Evolutionary conservation across 768 basidiomycete genomes (phyloP), one percentile per base, ranked within the genome.

Genomic region (Dacryopinax primogenitus): DNA sequence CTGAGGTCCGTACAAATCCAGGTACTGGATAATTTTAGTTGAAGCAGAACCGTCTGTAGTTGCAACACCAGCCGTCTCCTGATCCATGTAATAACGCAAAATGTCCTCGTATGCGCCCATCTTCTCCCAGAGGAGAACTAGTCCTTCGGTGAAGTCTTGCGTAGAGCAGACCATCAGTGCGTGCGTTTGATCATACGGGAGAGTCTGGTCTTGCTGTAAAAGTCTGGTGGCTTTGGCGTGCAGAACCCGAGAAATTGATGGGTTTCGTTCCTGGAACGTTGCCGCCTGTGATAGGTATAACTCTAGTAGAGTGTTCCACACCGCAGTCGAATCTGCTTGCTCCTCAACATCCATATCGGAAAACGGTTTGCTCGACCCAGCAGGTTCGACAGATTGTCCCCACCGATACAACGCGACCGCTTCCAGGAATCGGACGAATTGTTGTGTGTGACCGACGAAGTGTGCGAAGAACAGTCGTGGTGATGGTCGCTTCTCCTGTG

Each of bases 41-140:
- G 80, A 79, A 0, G 78, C 75, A 7, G 74, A 69, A 0, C 71
- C 36, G 7, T 70, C 76, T 0, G 81, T 80, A 18, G 81, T 80
- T 6, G 72, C 67, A 1, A 67, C 64, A 0, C 65, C 70, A 16
- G 63, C 51, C 11, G 62, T 65, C 64, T 87, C 80, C 67, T 80
- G 80, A 66, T 90, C 88, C 83, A 95, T 94, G 87, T 88, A 93
- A 77, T 90, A 96, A 26, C 93, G 82, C 33, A 98, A 72, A 58
- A 98, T 86, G 69, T 96, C 94, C 70, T 97, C 95, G 73, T 92
- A 90, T 95, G 96, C 94, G 6, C 89, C 92, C 77, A 93, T 79
- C 67, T 83, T 85, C 76, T 96, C 96, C 90, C 93, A 98, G 1
- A 98, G 79, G 3, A 90, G 76, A 1, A 98, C 88, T 12, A 95